Percentiles rank a stretch among this genome's conserved stretches.
Conservation (phyloP, 192 early-diverging fungal genomes). For the Podochytrium sp. region DNA sequence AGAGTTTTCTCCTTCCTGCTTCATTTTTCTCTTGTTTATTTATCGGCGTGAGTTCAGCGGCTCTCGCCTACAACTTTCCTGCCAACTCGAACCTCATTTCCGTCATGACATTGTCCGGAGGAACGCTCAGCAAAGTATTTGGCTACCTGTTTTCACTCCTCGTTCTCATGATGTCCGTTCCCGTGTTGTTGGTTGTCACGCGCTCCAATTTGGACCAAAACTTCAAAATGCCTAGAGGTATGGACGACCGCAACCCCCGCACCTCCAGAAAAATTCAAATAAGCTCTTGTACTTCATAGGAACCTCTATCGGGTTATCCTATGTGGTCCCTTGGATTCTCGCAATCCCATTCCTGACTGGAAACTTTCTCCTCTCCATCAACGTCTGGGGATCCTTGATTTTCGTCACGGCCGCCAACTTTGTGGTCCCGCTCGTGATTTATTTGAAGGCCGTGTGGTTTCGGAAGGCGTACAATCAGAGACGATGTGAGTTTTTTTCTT, state of each 20-base stretch:
- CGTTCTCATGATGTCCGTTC: conserved; percentile 20
- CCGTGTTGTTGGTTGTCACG: conserved; percentile 14
- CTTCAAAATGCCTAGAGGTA: conserved; percentile 19
- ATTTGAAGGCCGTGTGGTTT: conserved; percentile 50
- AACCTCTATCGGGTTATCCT: conserved; percentile 27
- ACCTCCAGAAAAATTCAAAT: neutral
- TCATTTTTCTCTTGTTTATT: neutral
- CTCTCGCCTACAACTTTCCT: conserved; percentile 31
- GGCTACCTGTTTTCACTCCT: conserved; percentile 27
- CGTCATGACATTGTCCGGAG: conserved; percentile 10
- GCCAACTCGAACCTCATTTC: conserved; percentile 18
- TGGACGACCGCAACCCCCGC: neutral
- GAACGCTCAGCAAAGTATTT: conserved; percentile 26
- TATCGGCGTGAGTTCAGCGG: conserved; percentile 8
- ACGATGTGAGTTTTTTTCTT: conserved; percentile 16
- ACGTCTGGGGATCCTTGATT: conserved; percentile 45
- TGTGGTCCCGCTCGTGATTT: conserved; percentile 52
- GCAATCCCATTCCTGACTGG: conserved; percentile 42
- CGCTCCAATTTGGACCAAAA: conserved; percentile 25
- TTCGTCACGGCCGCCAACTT: conserved; percentile 53
- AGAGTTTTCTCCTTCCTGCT: neutral
- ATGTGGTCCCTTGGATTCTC: conserved; percentile 42
- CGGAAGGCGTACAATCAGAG: conserved; percentile 43
- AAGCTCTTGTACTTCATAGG: neutral
- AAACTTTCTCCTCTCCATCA: conserved; percentile 30